Conservation (phyloP, 352 stramenopile genomes). For the Pythium insidiosum region DNA sequence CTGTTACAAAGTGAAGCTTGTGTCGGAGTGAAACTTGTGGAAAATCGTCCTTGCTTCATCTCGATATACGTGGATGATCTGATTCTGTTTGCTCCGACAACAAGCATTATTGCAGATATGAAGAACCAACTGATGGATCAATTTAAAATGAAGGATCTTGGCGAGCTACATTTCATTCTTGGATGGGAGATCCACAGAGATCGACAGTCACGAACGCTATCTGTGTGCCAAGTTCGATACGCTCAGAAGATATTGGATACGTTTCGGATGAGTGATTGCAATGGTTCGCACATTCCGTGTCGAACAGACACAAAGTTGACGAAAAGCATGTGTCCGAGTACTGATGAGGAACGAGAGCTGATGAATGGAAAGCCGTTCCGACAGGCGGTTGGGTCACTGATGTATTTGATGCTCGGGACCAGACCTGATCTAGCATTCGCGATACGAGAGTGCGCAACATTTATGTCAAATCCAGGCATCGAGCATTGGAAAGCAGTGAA, state of each 20-base stretch:
- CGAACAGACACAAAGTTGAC: constrained; percentile 7
- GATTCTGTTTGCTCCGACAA: constrained; percentile 14
- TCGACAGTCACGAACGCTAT: constrained; percentile 1
- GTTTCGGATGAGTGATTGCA: constrained; percentile 15
- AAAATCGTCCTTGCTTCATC: constrained; percentile 8
- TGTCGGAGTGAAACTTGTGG: constrained; percentile 14
- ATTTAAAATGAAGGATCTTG: constrained; percentile 17
- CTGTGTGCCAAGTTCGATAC: constrained; percentile 13
- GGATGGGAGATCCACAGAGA: constrained; percentile 14
- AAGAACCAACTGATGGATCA: constrained; percentile 2
- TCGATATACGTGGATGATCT: constrained; percentile 19
- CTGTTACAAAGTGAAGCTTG: constrained; percentile 12
- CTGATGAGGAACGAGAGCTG: no score
- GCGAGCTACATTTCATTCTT: constrained; percentile 14
- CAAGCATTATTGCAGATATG: constrained; percentile 2
- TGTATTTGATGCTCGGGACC: no score
- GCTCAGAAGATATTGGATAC: constrained; percentile 5
- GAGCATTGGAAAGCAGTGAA: no score
- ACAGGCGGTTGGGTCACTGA: no score
- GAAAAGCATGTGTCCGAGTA: constrained; percentile 13
- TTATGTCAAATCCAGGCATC: no score
- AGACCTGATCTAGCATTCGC: no score
- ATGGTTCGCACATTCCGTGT: constrained; percentile 6
- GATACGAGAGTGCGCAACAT: no score
- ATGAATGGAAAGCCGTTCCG: no score